Percentiles rank a stretch among this genome's conserved stretches.
Evolutionary conservation across 2,329 filamentous ascomycete genomes (phyloP).

Genomic region (Ampelomyces quisqualis): DNA sequence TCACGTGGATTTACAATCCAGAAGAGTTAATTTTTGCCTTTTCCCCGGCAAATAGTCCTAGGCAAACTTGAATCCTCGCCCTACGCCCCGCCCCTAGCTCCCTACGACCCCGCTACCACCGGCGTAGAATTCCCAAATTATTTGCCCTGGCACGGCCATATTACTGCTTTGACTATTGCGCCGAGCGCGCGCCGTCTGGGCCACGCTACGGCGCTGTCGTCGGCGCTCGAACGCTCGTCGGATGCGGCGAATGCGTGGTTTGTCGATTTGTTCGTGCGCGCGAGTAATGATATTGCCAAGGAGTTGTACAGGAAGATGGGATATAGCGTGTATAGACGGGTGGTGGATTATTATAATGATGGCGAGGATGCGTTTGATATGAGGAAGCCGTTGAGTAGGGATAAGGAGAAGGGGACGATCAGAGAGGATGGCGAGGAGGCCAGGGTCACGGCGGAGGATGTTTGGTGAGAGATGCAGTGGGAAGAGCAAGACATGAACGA

Average conservation of each 20-base stretch:
- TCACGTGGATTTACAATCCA: no score
- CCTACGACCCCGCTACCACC: conserved; percentile 61
- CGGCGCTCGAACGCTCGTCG: conserved; percentile 77
- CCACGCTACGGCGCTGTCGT: conserved; percentile 79
- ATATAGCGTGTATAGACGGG: conserved; percentile 82
- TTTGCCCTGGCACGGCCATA: conserved; percentile 99
- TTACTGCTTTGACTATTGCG: conserved; percentile 91
- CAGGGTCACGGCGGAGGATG: conserved; percentile 77
- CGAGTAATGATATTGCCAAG: conserved; percentile 84
- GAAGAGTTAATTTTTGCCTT: no score
- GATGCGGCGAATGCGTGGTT: conserved; percentile 89
- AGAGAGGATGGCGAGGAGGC: conserved; percentile 78
- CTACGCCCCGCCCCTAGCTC: conserved; percentile 72
- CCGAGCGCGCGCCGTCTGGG: conserved; percentile 83
- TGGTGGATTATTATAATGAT: conserved; percentile 91
- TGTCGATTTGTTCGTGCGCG: conserved; percentile 89
- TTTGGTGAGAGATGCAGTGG: conserved; percentile 60
- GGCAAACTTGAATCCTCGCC: conserved; percentile 83
- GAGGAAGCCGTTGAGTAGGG: conserved; percentile 85
- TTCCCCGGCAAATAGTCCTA: no score
- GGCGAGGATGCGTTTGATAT: conserved; percentile 97
- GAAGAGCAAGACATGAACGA: neutral
- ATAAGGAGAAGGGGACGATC: conserved; percentile 73
- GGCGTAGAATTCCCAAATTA: conserved; percentile 60
- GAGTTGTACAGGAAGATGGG: conserved; percentile 87